These are phyloP conservation scores for Maudiozyma pseudohumilis DNA, from an alignment of 805 yeast genomes.

Conservation along the genomic window DNA sequence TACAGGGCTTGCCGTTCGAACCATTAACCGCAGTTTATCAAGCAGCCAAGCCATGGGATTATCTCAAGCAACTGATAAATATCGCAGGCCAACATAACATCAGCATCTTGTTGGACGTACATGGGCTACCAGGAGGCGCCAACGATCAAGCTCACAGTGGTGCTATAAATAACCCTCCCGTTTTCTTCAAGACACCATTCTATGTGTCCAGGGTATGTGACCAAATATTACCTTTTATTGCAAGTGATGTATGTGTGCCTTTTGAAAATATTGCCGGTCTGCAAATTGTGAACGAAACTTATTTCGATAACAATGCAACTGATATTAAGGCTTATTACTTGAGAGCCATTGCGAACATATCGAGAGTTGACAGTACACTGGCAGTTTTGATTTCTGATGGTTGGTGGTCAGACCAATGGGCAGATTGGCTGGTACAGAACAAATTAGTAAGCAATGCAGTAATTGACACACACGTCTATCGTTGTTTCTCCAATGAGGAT, in stretches of 20 bases:
- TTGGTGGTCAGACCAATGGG: constrained; percentile 84
- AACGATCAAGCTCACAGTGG: constrained; percentile 84
- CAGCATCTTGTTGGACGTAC: constrained; percentile 73
- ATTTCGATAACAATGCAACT: constrained; percentile 44
- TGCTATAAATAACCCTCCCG: constrained; percentile 26
- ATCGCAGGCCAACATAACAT: constrained; percentile 55
- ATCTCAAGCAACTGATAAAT: constrained; percentile 44
- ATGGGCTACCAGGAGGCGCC: constrained; percentile 90
- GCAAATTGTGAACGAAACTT: constrained; percentile 81
- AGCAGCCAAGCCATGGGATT: constrained; percentile 56
- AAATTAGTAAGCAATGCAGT: constrained; percentile 47
- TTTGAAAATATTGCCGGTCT: constrained; percentile 70
- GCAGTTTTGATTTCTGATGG: constrained; percentile 86
- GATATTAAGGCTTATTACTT: constrained; percentile 53
- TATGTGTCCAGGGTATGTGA: constrained; percentile 37
- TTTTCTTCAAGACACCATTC: constrained; percentile 33
- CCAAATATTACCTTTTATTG: constrained; percentile 48
- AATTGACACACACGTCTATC: constrained; percentile 76
- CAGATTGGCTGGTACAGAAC: constrained; percentile 42
- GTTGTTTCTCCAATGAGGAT: constrained; percentile 76
- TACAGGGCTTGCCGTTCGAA: constrained; percentile 52
- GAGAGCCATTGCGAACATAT: constrained; percentile 51
- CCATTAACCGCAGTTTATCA: constrained; percentile 45
- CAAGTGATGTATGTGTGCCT: constrained; percentile 40
- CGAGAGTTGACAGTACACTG: constrained; percentile 42